Conservation (phyloP, 148 eudicot genomes). For the Salicornia ramosissima region DNA sequence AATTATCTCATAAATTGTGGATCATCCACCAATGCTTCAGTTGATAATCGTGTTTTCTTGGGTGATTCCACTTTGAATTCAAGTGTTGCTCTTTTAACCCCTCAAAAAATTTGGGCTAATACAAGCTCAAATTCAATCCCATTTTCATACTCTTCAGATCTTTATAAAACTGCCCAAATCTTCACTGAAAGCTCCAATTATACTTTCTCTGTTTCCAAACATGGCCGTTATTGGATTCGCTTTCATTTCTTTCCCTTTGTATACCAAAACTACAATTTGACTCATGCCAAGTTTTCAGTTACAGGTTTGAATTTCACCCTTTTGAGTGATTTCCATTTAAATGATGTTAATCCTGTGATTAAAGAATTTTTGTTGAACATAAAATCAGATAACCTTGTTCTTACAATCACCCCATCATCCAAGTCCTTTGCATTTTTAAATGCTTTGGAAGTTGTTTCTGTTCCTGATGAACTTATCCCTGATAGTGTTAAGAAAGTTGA, state of each 20-base stretch:
- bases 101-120: constrained; percentile 27
- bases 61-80: constrained; percentile 36
- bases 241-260: constrained; percentile 51
- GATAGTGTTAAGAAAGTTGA: constrained; percentile 28
- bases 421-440: constrained; percentile 54
- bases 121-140: constrained; percentile 29
- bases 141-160: constrained; percentile 24
- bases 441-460: constrained; percentile 53
- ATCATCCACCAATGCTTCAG: constrained; percentile 36
- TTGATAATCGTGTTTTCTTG: constrained; percentile 37
- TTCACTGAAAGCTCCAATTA: constrained; percentile 34
- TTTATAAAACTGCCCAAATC: constrained; percentile 47
- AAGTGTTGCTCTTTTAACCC: constrained; percentile 34
- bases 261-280: constrained; percentile 32
- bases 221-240: constrained; percentile 51
- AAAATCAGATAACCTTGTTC: constrained; percentile 34
- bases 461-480: constrained; percentile 57
- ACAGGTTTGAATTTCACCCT: constrained; percentile 47
- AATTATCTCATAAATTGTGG: constrained; percentile 56
- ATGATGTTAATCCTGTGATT: constrained; percentile 25
- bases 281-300: constrained; percentile 47
- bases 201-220: constrained; percentile 41
- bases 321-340: constrained; percentile 37
- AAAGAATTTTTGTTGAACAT: constrained; percentile 53
- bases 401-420: constrained; percentile 40